These are phyloP conservation scores for Staphylotrichum tortipilum DNA, from an alignment of 495 filamentous ascomycete species.

Conservation along the genomic window DNA sequence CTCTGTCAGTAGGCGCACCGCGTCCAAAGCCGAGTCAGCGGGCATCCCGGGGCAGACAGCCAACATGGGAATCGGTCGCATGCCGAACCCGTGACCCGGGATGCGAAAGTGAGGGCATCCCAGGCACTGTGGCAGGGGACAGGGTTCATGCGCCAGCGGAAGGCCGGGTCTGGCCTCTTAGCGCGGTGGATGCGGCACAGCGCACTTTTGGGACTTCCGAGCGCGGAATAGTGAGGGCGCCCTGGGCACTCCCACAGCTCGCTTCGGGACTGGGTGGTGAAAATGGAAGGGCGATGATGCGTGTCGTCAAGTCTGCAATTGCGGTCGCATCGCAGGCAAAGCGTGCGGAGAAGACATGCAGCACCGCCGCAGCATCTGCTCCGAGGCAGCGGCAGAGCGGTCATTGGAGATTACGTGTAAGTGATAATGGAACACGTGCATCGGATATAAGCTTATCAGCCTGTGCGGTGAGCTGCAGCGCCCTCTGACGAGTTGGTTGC, in stretches of 20 bases:
- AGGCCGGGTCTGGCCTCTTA: not conserved
- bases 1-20: too few species aligned
- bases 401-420: too few species aligned
- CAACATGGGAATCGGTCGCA: too few species aligned
- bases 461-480: not conserved
- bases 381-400: too few species aligned
- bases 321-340: too few species aligned
- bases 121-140: constrained; percentile 5
- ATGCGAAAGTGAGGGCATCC: constrained; percentile 1
- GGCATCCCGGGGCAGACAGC: too few species aligned
- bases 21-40: not conserved
- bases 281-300: too few species aligned
- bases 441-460: not conserved
- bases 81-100: too few species aligned
- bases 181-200: not conserved
- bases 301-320: too few species aligned
- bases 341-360: too few species aligned
- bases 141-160: not conserved
- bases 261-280: not conserved
- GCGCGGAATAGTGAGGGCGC: constrained; percentile 9
- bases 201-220: constrained; percentile 10
- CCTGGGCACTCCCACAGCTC: constrained; percentile 3
- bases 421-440: not conserved
- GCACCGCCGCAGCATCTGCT: too few species aligned
- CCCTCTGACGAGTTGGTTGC: too few species aligned